Conservation (phyloP, 768 basidiomycete species). For the Lactarius sanguifluus region DNA sequence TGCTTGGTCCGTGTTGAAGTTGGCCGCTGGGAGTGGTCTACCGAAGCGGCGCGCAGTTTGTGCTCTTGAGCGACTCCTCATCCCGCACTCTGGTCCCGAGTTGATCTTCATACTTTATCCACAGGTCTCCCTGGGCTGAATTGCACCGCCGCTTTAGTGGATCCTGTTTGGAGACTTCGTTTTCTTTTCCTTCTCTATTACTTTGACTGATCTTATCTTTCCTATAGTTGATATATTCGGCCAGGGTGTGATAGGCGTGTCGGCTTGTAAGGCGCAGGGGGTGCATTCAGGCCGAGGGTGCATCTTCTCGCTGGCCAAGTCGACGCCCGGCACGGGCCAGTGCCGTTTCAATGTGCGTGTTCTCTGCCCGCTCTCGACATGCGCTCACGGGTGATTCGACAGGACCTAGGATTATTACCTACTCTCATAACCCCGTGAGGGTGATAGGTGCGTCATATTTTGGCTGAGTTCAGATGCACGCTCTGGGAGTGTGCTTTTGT, state of each 20-base stretch:
- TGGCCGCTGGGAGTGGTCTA: background rate
- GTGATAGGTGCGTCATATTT: background rate
- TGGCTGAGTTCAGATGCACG: background rate
- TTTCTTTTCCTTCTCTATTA: background rate
- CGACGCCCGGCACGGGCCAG: background rate
- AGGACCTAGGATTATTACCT: background rate
- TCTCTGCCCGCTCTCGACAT: background rate
- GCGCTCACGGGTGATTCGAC: background rate
- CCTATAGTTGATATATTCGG: background rate
- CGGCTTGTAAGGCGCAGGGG: background rate
- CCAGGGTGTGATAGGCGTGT: background rate
- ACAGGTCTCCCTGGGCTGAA: background rate
- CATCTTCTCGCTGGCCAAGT: background rate
- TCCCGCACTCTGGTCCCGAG: background rate
- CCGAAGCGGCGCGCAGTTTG: background rate
- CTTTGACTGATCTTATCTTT: background rate
- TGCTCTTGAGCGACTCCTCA: background rate
- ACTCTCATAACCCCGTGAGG: background rate
- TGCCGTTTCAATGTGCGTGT: background rate
- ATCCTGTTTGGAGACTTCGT: background rate
- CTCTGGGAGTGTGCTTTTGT: background rate
- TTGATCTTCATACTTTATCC: background rate
- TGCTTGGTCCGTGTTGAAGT: background rate
- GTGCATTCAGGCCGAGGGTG: slow-evolving; percentile 19
- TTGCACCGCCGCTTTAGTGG: background rate